phyloP scores from a whole-genome alignment of 345 rosid species.

The Geranium brycei region DNA sequence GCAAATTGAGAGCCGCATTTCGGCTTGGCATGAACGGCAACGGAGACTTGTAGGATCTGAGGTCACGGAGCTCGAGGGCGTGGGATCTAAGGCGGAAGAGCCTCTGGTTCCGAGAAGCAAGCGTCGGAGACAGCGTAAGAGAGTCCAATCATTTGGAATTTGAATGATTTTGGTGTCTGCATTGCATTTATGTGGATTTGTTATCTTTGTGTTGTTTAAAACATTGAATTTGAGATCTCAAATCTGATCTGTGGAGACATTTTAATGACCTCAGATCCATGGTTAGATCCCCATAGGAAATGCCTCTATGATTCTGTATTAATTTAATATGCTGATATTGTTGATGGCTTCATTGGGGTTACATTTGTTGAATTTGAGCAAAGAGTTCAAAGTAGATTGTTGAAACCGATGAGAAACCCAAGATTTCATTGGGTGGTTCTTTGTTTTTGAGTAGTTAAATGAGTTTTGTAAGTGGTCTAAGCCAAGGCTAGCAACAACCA shows the following conservation, averaged over 20 bases:
- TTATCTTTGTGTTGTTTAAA: neutral
- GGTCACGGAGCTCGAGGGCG: constrained; percentile 2
- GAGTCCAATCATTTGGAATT: constrained; percentile 8
- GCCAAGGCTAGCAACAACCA: too few species aligned
- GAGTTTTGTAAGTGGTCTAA: too few species aligned
- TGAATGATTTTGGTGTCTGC: neutral
- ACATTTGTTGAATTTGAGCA: neutral
- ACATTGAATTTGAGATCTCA: neutral
- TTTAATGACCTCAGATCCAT: too few species aligned
- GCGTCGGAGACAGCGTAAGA: constrained; percentile 31
- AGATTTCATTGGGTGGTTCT: neutral
- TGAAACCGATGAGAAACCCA: too few species aligned
- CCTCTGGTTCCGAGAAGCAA: constrained; percentile 14
- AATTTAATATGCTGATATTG: neutral
- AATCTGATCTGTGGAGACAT: neutral
- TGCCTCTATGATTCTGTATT: neutral
- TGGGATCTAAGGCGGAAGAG: constrained; percentile 10
- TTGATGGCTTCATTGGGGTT: neutral
- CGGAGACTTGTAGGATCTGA: neutral
- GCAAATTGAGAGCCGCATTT: neutral
- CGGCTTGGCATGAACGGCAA: neutral
- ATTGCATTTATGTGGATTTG: neutral
- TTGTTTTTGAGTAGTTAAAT: neutral
- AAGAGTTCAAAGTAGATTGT: too few species aligned
- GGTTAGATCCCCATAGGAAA: too few species aligned